Conservation (phyloP, 179 eudicot species). For the Carnegiea gigantea region DNA sequence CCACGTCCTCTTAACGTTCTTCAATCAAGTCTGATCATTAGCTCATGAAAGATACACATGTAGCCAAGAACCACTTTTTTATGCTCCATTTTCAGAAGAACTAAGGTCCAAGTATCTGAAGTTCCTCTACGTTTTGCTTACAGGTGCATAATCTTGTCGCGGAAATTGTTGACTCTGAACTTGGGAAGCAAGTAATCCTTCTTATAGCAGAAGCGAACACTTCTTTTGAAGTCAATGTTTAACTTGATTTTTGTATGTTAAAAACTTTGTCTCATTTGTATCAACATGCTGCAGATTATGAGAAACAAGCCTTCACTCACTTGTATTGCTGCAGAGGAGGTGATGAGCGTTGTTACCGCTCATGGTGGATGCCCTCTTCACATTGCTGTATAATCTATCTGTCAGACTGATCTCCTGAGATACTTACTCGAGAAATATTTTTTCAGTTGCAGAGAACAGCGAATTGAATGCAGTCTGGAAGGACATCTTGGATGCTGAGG, state of each 20-base stretch:
- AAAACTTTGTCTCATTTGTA: constrained; percentile 10
- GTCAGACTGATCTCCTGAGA: not conserved
- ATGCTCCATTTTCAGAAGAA: constrained; percentile 3
- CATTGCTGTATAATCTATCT: not conserved
- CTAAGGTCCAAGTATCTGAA: constrained; percentile 1
- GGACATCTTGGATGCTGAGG: constrained; percentile 87
- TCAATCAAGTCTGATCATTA: not conserved
- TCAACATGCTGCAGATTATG: constrained; percentile 45
- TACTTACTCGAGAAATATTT: constrained; percentile 17
- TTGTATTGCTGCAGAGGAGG: constrained; percentile 93
- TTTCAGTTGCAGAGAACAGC: constrained; percentile 79
- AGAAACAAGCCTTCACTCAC: constrained; percentile 71
- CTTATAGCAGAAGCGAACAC: constrained; percentile 2
- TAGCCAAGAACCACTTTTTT: not conserved
- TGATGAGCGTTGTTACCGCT: constrained; percentile 96
- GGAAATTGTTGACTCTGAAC: constrained; percentile 84
- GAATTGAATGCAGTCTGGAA: constrained; percentile 93
- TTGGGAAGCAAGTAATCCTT: constrained; percentile 87
- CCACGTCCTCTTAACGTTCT: not conserved
- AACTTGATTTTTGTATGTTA: not conserved
- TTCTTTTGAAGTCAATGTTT: not conserved
- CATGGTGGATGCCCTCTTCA: constrained; percentile 52
- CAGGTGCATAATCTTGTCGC: constrained; percentile 98
- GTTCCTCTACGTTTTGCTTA: constrained; percentile 11
- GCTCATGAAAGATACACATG: not conserved